A percentile compares a stretch with the other conserved stretches of the same genome.
Conservation (phyloP, 495 filamentous ascomycete genomes). For the Trichoderma asperelloides region DNA sequence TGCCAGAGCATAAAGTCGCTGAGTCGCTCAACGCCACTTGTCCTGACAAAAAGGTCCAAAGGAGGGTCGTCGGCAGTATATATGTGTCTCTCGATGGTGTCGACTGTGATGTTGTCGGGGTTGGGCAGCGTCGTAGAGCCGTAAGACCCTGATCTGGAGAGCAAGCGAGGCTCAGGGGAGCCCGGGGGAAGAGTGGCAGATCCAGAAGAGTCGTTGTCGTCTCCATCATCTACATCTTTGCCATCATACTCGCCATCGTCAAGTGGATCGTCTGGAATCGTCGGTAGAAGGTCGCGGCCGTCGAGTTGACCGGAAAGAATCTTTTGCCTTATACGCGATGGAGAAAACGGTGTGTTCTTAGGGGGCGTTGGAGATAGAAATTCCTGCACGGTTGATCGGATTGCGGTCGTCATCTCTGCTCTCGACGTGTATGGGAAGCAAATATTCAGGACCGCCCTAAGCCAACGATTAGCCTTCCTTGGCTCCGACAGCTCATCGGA, state of each 20-base stretch:
- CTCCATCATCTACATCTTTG: slow-evolving; percentile 31
- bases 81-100: slow-evolving; percentile 69
- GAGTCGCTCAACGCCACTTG: slow-evolving; percentile 81
- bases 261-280: slow-evolving; percentile 30
- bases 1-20: slow-evolving; percentile 99
- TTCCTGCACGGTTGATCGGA: slow-evolving; percentile 74
- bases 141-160: slow-evolving; percentile 19
- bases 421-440: slow-evolving; percentile 96
- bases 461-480: background rate
- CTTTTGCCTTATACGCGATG: slow-evolving; percentile 76
- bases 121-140: slow-evolving; percentile 34
- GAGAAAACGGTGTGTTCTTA: slow-evolving; percentile 65
- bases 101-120: slow-evolving; percentile 76
- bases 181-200: slow-evolving; percentile 37
- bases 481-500: background rate
- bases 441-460: slow-evolving; percentile 76
- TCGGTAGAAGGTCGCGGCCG: slow-evolving; percentile 39
- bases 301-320: slow-evolving; percentile 53
- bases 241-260: slow-evolving; percentile 32
- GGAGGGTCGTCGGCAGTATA: slow-evolving; percentile 80
- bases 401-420: slow-evolving; percentile 91
- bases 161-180: slow-evolving; percentile 42
- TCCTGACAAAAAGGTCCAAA: slow-evolving; percentile 80
- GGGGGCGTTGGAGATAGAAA: slow-evolving; percentile 59
- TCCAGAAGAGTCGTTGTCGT: slow-evolving; percentile 46